These are phyloP conservation scores for Exophiala mesophila DNA, from an alignment of 2,329 filamentous ascomycete genomes.

Conservation along the genomic window DNA sequence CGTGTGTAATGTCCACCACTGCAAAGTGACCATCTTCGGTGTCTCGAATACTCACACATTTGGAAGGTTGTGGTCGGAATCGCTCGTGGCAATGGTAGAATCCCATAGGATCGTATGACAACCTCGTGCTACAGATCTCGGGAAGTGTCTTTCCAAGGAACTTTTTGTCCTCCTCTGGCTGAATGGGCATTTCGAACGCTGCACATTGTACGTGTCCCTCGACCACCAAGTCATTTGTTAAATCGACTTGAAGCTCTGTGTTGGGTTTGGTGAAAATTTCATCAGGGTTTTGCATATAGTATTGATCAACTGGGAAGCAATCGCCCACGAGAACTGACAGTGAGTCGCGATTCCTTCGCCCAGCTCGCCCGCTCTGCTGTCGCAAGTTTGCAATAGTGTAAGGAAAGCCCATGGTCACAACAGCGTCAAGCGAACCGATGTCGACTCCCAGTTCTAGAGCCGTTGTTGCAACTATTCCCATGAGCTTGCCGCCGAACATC, in stretches of 20 bases:
- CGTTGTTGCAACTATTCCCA: conserved; percentile 90
- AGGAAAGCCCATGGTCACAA: conserved; percentile 89
- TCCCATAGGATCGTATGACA: conserved; percentile 68
- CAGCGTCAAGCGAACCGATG: conserved; percentile 88
- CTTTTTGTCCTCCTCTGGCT: conserved; percentile 63
- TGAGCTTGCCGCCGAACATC: conserved; percentile 92
- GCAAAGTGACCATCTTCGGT: conserved; percentile 90
- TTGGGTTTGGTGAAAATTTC: conserved; percentile 89
- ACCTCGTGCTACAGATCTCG: conserved; percentile 66
- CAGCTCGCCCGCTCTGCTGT: conserved; percentile 90
- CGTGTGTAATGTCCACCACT: conserved; percentile 77
- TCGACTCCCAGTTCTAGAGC: conserved; percentile 92
- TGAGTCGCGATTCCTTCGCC: conserved; percentile 87
- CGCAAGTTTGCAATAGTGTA: conserved; percentile 92
- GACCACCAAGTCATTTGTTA: conserved; percentile 84
- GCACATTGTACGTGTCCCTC: conserved; percentile 96
- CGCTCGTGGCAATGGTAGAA: conserved; percentile 88
- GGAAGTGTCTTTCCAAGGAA: conserved; percentile 76
- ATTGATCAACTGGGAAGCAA: conserved; percentile 83
- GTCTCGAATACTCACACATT: conserved; percentile 80
- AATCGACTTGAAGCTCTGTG: conserved; percentile 79
- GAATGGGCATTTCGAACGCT: conserved; percentile 88
- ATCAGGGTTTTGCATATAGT: conserved; percentile 94
- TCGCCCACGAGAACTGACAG: conserved; percentile 86
- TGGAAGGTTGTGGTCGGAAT: conserved; percentile 79